Evolutionary conservation across 2,329 filamentous ascomycete species (phyloP).

Genomic region (Pseudocercospora ulei): DNA sequence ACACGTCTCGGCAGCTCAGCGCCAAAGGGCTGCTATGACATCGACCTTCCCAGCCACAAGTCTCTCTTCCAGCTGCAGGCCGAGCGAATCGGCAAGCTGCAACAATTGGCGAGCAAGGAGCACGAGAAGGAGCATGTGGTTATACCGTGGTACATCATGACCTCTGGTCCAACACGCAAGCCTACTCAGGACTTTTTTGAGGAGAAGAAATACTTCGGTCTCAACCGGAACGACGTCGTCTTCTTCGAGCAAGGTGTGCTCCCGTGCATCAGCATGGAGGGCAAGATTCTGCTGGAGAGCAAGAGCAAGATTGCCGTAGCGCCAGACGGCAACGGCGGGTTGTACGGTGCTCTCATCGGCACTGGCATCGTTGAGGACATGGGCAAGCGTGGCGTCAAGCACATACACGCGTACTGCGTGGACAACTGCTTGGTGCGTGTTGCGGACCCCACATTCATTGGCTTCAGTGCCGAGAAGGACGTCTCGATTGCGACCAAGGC

Average conservation of each 20-base stretch:
- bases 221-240: slow-evolving; percentile 72
- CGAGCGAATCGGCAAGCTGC: slow-evolving; percentile 79
- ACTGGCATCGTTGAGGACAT: slow-evolving; percentile 78
- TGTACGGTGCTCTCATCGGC: slow-evolving; percentile 82
- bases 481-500: slow-evolving; percentile 98
- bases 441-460: slow-evolving; percentile 91
- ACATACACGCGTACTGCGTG: slow-evolving; percentile 95
- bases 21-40: slow-evolving; percentile 96
- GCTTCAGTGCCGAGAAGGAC: slow-evolving; percentile 75
- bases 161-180: slow-evolving; percentile 80
- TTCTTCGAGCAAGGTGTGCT: slow-evolving; percentile 96
- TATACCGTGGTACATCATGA: slow-evolving; percentile 99
- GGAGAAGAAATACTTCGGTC: slow-evolving; percentile 81
- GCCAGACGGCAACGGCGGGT: slow-evolving; percentile 91
- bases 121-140: slow-evolving; percentile 52
- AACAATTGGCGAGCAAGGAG: slow-evolving; percentile 67
- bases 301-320: slow-evolving; percentile 88
- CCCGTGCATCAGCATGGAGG: slow-evolving; percentile 93
- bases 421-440: slow-evolving; percentile 99
- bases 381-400: slow-evolving; percentile 77
- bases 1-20: slow-evolving; percentile 88
- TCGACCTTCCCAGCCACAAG: slow-evolving; percentile 85
- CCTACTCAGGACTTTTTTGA: slow-evolving; percentile 92
- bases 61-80: slow-evolving; percentile 96
- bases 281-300: slow-evolving; percentile 87